Evolutionary conservation across 2,329 filamentous ascomycete species (phyloP).

Genomic region (Venturia nashicola): DNA sequence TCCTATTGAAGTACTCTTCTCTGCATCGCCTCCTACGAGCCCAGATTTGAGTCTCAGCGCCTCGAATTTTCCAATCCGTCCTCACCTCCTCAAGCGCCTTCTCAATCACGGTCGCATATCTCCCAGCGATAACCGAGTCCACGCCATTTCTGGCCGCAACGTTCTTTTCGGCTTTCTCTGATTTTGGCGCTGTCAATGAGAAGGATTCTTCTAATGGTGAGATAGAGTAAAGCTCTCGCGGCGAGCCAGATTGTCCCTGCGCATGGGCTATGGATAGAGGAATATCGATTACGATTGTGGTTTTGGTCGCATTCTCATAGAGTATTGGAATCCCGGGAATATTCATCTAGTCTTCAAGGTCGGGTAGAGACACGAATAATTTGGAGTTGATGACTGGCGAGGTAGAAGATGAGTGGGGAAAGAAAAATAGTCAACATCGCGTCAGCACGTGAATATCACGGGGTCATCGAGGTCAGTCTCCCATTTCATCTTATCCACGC

Average conservation of each 20-base stretch:
- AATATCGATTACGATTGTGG: constrained; percentile 53
- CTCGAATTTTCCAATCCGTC: not conserved
- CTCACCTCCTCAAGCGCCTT: constrained; percentile 25
- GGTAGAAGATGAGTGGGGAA: too few species aligned
- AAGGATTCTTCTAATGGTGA: constrained; percentile 35
- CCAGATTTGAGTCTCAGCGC: not conserved
- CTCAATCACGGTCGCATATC: constrained; percentile 26
- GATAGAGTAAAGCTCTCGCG: constrained; percentile 33
- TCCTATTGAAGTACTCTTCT: not conserved
- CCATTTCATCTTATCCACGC: too few species aligned
- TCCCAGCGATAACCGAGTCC: constrained; percentile 21
- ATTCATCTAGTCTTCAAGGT: too few species aligned
- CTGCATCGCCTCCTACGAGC: constrained; percentile 23
- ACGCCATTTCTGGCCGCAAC: constrained; percentile 15
- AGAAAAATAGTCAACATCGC: too few species aligned
- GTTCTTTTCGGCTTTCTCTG: constrained; percentile 30
- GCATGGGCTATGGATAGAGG: constrained; percentile 56
- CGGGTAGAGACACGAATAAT: too few species aligned
- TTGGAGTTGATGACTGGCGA: too few species aligned
- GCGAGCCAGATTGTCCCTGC: constrained; percentile 38
- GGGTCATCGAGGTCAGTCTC: too few species aligned
- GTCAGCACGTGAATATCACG: too few species aligned
- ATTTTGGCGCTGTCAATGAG: constrained; percentile 44
- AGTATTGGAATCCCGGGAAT: constrained; percentile 27
- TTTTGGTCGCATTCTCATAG: constrained; percentile 38